phyloP scores from a whole-genome alignment of 1,139 yeast species.

The Saccharomyces hybrid region DNA sequence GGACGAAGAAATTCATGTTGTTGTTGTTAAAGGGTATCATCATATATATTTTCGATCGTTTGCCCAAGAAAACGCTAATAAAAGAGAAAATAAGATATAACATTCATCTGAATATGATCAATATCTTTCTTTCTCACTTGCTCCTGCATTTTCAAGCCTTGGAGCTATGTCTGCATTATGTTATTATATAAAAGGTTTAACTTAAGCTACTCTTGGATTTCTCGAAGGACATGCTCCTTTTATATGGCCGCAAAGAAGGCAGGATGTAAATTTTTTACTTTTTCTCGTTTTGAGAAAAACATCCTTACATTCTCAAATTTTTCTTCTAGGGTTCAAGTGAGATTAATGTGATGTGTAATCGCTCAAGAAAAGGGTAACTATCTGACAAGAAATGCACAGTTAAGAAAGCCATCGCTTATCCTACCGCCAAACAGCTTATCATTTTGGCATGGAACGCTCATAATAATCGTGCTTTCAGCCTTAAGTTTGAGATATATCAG shows the following conservation, averaged over 20 bases:
- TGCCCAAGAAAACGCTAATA: neutral
- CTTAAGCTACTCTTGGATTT: too few relatives aligned
- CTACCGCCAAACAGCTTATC: too few relatives aligned
- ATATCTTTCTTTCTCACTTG: neutral
- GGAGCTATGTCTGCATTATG: neutral
- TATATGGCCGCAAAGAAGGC: neutral
- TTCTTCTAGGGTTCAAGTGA: neutral
- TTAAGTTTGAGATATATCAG: too few relatives aligned
- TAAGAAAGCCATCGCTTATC: too few relatives aligned
- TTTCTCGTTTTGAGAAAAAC: neutral
- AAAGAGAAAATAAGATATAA: neutral
- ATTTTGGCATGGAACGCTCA: too few relatives aligned
- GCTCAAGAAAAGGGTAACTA: neutral
- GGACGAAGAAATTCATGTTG: constrained; percentile 43
- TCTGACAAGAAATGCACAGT: too few relatives aligned
- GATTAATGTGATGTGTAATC: neutral
- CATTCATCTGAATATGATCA: neutral
- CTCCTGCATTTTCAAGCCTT: neutral
- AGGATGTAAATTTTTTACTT: too few relatives aligned
- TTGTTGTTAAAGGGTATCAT: constrained; percentile 38
- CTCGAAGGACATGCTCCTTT: neutral
- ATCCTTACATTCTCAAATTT: neutral
- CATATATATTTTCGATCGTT: constrained; percentile 19
- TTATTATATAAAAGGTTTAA: neutral
- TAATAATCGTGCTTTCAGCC: too few relatives aligned